A percentile compares a stretch with the other conserved stretches of the same genome.
Conservation (phyloP, 371 early-diverging fungal genomes). For the Mortierella sp. region DNA sequence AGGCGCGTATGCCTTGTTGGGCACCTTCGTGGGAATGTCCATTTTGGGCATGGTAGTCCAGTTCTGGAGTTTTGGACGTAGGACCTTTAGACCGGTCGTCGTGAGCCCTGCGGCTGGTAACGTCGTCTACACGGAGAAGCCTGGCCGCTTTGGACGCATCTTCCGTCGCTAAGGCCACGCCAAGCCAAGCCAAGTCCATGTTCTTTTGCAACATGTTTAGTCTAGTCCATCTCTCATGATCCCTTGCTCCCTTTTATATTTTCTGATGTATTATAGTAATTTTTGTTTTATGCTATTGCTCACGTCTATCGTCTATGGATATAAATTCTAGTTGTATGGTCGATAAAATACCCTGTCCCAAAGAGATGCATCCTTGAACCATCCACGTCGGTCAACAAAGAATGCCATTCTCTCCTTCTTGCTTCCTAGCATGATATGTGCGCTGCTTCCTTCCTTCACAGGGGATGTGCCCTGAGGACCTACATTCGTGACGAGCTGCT, state of each 20-base stretch:
- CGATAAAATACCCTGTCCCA: constrained; percentile 49
- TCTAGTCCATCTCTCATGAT: no score
- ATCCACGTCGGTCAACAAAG: constrained; percentile 50
- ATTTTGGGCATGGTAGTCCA: constrained; percentile 16
- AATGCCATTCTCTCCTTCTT: constrained; percentile 54
- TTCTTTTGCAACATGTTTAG: no score
- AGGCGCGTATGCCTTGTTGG: constrained; percentile 16
- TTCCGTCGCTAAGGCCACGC: constrained; percentile 19
- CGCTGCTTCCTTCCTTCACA: constrained; percentile 40
- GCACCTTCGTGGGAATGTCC: constrained; percentile 16
- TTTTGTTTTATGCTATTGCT: no score
- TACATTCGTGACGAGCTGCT: constrained; percentile 38
- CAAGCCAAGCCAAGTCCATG: no score
- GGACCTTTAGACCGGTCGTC: constrained; percentile 14
- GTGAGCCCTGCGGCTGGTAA: neutral
- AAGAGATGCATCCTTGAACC: constrained; percentile 31
- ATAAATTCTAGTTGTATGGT: constrained; percentile 15
- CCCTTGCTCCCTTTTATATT: no score
- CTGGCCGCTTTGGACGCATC: constrained; percentile 6
- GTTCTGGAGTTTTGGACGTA: constrained; percentile 15
- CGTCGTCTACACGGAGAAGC: constrained; percentile 23
- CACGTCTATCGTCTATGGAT: no score
- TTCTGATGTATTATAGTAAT: no score
- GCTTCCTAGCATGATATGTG: constrained; percentile 48
- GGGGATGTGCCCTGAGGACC: constrained; percentile 50